phyloP scores from a whole-genome alignment of 2,329 filamentous ascomycete genomes.

The Aspergillus sp. region DNA sequence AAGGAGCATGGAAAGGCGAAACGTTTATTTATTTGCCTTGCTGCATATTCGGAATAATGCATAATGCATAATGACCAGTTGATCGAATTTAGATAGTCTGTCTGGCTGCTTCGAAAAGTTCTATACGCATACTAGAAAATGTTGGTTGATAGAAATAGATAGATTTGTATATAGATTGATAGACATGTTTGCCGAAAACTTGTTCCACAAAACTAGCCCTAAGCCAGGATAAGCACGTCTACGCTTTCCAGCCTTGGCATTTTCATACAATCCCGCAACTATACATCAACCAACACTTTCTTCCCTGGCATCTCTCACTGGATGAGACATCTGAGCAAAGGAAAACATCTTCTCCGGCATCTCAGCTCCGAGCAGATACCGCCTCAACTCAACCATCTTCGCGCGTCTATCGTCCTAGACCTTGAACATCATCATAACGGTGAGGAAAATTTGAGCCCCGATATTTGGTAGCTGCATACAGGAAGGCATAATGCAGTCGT shows the following conservation, averaged over 20 bases:
- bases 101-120: not conserved
- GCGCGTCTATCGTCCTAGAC: constrained; percentile 5
- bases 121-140: not conserved
- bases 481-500: no score
- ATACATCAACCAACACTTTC: not conserved
- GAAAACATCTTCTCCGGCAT: constrained; percentile 6
- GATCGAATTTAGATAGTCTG: not conserved
- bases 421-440: constrained; percentile 17
- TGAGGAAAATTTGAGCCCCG: not conserved
- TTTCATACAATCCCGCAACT: not conserved
- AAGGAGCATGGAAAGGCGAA: no score
- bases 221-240: no score
- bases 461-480: no score
- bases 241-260: no score
- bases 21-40: no score
- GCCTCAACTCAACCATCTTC: constrained; percentile 8
- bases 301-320: constrained; percentile 1
- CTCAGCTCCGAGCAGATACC: constrained; percentile 9
- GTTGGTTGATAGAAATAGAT: no score
- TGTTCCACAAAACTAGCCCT: no score
- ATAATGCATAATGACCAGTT: no score
- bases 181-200: no score
- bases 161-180: no score
- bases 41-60: no score
- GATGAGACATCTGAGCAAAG: constrained; percentile 6